These are phyloP conservation scores for Fusarium gaditjirri DNA, from an alignment of 2,329 filamentous ascomycete genomes.

Conservation along the genomic window DNA sequence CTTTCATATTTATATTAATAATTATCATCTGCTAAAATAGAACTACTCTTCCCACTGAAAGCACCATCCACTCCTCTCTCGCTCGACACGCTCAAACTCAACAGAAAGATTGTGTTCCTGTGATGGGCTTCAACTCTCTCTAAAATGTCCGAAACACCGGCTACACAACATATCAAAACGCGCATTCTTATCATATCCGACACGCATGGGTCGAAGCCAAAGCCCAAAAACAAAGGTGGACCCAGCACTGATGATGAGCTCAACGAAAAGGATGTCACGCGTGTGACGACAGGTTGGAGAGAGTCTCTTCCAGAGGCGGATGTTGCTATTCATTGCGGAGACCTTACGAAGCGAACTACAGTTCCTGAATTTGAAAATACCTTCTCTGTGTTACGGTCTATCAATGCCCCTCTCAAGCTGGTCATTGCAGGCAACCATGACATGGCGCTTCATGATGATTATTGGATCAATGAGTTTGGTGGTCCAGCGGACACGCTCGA, in stretches of 20 bases:
- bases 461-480: slow-evolving; percentile 17
- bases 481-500: slow-evolving; percentile 45
- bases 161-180: slow-evolving; percentile 45
- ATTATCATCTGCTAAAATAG: background rate
- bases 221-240: slow-evolving; percentile 13
- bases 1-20: background rate
- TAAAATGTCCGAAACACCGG: slow-evolving; percentile 14
- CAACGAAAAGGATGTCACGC: slow-evolving; percentile 14
- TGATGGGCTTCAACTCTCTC: background rate
- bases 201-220: slow-evolving; percentile 47
- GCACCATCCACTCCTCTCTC: background rate
- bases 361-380: slow-evolving; percentile 54
- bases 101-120: background rate
- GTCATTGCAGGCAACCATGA: slow-evolving; percentile 68
- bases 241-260: slow-evolving; percentile 43
- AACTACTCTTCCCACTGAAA: too few species aligned
- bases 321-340: slow-evolving; percentile 64
- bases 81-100: background rate
- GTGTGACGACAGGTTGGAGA: slow-evolving; percentile 45
- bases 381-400: slow-evolving; percentile 53
- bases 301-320: slow-evolving; percentile 53
- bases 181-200: slow-evolving; percentile 54
- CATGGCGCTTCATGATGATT: slow-evolving; percentile 52
- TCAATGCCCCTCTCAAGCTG: slow-evolving; percentile 63
- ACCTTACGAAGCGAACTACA: slow-evolving; percentile 58